A percentile compares a stretch with the other conserved stretches of the same genome.
Conservation (phyloP, 495 filamentous ascomycete genomes). For the Aspergillus nanangensis region DNA sequence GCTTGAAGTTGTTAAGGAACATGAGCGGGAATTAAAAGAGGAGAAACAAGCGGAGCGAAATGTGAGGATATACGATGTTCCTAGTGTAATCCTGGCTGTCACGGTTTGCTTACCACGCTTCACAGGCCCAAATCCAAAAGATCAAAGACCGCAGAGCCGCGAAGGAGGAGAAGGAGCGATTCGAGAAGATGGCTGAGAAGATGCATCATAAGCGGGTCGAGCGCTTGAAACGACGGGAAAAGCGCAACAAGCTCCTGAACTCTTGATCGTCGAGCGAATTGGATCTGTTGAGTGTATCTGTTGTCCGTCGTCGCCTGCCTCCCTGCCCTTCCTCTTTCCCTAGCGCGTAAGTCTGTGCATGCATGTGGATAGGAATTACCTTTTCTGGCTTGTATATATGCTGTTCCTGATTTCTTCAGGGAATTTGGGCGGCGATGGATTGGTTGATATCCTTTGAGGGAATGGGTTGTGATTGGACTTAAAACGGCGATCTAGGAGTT, state of each 20-base stretch:
- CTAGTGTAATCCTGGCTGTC: no score
- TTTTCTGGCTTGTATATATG: no score
- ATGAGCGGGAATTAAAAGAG: conserved; percentile 90
- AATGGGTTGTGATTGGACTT: no score
- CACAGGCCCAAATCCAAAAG: conserved; percentile 64
- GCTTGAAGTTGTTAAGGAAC: conserved; percentile 71
- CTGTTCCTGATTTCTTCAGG: no score
- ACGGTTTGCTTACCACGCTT: conserved; percentile 10
- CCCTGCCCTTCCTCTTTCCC: no score
- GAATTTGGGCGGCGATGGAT: no score
- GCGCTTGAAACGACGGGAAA: conserved; percentile 87
- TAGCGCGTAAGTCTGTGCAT: no score
- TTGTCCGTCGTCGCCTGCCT: background rate
- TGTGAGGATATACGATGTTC: conserved; percentile 56
- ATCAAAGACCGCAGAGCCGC: conserved; percentile 79
- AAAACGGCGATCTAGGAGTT: conserved; percentile 1
- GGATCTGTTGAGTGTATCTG: background rate
- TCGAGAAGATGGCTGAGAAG: conserved; percentile 91
- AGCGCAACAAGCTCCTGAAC: conserved; percentile 94
- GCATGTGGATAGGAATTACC: no score
- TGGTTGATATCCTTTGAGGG: no score
- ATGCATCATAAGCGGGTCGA: conserved; percentile 97
- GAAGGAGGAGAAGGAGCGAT: conserved; percentile 91
- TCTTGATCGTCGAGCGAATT: conserved; percentile 54
- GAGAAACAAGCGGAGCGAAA: conserved; percentile 87